A percentile compares a stretch with the other conserved stretches of the same genome.
Evolutionary conservation across 1,284 basidiomycete species (phyloP).

Genomic region (Athelia psychrophila): DNA sequence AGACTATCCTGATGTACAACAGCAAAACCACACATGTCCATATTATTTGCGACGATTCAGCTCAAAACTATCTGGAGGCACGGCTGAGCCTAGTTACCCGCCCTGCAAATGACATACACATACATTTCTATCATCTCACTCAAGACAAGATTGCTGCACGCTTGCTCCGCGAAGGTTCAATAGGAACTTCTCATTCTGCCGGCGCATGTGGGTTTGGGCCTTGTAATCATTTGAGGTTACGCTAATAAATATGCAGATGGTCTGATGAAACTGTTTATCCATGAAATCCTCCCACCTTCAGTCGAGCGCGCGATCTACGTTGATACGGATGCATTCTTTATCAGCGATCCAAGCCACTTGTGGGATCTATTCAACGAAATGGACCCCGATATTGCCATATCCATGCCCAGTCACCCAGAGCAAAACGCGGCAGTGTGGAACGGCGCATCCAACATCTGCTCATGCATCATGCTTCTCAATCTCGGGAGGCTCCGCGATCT

Average conservation of each 20-base stretch:
- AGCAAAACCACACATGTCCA: conserved; percentile 42
- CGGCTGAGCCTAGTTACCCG: conserved; percentile 34
- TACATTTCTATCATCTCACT: conserved; percentile 39
- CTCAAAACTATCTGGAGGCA: conserved; percentile 32
- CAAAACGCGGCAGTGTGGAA: conserved; percentile 37
- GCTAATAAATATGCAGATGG: conserved; percentile 27
- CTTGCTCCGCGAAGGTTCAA: conserved; percentile 41
- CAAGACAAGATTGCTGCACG: conserved; percentile 39
- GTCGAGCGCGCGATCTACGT: conserved; percentile 43
- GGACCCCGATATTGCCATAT: conserved; percentile 32
- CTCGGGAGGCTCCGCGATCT: conserved; percentile 38
- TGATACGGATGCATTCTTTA: conserved; percentile 49
- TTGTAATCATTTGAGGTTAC: conserved; percentile 2
- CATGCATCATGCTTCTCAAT: conserved; percentile 49
- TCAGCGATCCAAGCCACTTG: conserved; percentile 41
- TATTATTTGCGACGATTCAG: conserved; percentile 42
- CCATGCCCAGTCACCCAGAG: conserved; percentile 43
- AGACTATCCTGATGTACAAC: conserved; percentile 46
- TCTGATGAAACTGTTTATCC: conserved; percentile 45
- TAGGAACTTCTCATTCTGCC: conserved; percentile 43
- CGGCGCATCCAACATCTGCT: conserved; percentile 45
- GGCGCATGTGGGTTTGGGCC: conserved; percentile 37
- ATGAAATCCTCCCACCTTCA: conserved; percentile 36
- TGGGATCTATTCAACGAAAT: conserved; percentile 39
- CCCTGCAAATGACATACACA: conserved; percentile 31